Base-by-base conservation (phyloP, 2,329 filamentous ascomycete species). In the Penicillium griseofulvum region DNA sequence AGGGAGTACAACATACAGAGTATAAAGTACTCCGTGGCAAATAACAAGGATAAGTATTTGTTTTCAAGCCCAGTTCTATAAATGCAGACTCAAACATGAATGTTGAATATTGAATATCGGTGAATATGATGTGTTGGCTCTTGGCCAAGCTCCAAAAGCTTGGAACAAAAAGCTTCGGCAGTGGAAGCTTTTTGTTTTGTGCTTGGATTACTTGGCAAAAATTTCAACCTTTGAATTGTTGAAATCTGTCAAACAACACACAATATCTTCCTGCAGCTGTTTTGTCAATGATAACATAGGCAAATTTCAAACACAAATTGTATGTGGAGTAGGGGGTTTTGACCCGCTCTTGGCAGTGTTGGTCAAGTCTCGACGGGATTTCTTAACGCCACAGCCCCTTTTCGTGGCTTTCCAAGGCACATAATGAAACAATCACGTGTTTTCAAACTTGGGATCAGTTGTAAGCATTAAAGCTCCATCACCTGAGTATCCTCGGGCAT, bases 271-370 rank as follows among this genome's bases (percentile, higher is more conserved):
- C 49, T 47, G 42, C 49, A 47, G 41, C 38, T 31, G 14, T 37
- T 22, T 22, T 22, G 22, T 22, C 22, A 22, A 22, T 22, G 4
- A 4, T 22, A 22, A 22, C 22, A 22, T 4, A 22, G 22, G 22
- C 16, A 33, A 45, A 33, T 33, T 34, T 33, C 41, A 1, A 33
- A 19, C 42, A 29, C 26, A 44, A 45, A 45, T 45, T 45, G 37
- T 34, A 24, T 39, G n/a, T n/a, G 22, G 22, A 22, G 22, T 22
- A 38, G 42, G 42, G 41, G 49, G 49, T 16, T 19, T 34, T 39
- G 49, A 38, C 43, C 49, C 49, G 34, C 49, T 52, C 49, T 52
- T 52, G 49, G 49, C 49, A 26, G 4, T 47, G 3, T 24, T 38
- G 28, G 8, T 52, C 49, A 52, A 33, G 14, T 22, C 24, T 37